Evolutionary conservation across 208 protist genomes (phyloP).

Genomic region (Porcisia hertigi): DNA sequence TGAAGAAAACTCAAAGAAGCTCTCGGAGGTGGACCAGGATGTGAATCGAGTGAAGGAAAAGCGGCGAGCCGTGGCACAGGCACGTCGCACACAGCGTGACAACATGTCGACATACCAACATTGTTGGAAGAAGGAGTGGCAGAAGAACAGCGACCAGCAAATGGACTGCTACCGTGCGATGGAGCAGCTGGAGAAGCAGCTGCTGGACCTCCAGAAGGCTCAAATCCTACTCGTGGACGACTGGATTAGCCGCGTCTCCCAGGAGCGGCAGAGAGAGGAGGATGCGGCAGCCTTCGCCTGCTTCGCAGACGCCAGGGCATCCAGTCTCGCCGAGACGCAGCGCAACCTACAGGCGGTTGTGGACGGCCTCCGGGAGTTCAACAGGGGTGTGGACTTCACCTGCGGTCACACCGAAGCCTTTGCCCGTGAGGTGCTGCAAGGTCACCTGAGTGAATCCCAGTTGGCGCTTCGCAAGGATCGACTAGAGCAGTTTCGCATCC

Average conservation of each 20-base stretch:
- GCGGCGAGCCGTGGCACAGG: constrained; percentile 28
- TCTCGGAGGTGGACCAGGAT: constrained; percentile 38
- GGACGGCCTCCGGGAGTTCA: constrained; percentile 28
- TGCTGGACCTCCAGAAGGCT: constrained; percentile 52
- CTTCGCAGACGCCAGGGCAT: constrained; percentile 51
- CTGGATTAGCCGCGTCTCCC: constrained; percentile 44
- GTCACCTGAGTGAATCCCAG: constrained; percentile 30
- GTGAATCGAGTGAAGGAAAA: constrained; percentile 38
- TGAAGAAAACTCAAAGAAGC: constrained; percentile 9
- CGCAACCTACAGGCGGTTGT: constrained; percentile 36
- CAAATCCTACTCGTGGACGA: constrained; percentile 51
- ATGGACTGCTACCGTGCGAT: constrained; percentile 64
- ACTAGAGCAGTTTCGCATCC: constrained; percentile 70
- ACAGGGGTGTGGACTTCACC: constrained; percentile 35
- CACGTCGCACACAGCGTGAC: constrained; percentile 38
- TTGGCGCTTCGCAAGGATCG: constrained; percentile 64
- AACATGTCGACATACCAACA: constrained; percentile 37
- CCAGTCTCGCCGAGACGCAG: constrained; percentile 49
- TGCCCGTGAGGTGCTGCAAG: constrained; percentile 39
- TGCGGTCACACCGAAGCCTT: constrained; percentile 42
- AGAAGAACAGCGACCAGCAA: constrained; percentile 67
- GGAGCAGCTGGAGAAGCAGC: constrained; percentile 68
- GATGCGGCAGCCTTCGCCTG: constrained; percentile 54
- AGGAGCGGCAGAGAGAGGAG: constrained; percentile 55
- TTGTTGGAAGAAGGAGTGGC: constrained; percentile 53